Conservation (phyloP, 306 rosid genomes). For the Dryas alaskensis region DNA sequence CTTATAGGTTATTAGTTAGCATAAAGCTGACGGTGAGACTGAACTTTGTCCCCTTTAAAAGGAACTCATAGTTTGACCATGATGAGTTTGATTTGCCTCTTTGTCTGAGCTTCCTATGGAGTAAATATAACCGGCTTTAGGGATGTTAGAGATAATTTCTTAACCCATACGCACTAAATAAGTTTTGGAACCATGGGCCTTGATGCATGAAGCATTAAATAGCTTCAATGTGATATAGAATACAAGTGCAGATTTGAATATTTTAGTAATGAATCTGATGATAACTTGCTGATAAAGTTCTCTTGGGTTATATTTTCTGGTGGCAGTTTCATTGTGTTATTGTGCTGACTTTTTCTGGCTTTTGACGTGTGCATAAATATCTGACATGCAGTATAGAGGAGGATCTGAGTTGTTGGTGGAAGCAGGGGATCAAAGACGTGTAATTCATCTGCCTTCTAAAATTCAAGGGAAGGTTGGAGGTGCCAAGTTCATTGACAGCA, state of each 20-base stretch:
- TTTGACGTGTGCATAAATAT: conserved; percentile 16
- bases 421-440: conserved; percentile 98
- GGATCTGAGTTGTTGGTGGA: conserved; percentile 93
- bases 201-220: not conserved
- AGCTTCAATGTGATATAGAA: conserved; percentile 12
- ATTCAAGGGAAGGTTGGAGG: conserved; percentile 94
- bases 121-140: not conserved
- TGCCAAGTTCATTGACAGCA: conserved; percentile 82
- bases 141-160: too few species aligned
- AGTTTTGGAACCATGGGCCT: not conserved
- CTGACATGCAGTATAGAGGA: conserved; percentile 74
- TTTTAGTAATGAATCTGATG: not conserved
- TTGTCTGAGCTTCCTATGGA: not conserved
- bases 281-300: conserved; percentile 4
- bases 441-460: conserved; percentile 63
- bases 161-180: not conserved
- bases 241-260: not conserved
- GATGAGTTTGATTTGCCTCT: too few species aligned
- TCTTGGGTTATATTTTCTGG: not conserved
- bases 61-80: too few species aligned
- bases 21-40: too few species aligned
- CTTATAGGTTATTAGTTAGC: too few species aligned
- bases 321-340: not conserved
- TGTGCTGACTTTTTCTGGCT: not conserved
- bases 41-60: too few species aligned